Base-by-base conservation (phyloP, 2,329 filamentous ascomycete species). In the Macrophomina tecta region DNA sequence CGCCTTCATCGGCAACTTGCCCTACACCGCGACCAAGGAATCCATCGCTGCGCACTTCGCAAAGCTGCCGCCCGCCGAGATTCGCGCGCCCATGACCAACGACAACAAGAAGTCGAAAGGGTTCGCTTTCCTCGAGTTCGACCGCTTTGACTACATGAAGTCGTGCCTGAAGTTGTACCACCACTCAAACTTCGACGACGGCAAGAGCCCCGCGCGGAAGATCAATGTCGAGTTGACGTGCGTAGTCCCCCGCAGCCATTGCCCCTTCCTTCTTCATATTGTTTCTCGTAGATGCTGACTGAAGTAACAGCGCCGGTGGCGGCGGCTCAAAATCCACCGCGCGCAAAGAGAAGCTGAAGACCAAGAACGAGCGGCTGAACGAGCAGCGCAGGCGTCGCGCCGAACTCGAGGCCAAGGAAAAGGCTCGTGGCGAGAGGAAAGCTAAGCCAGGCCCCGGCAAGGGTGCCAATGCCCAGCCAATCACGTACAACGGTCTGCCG, bases 161-260 rank as follows among this genome's bases (percentile, higher is more conserved):
- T 95, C 92, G 38, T 97, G 93, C 75, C 84, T 98, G 68, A 92
- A 94, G 79, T 88, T 93, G 70, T 94, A 94, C 81, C 94, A 98
- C 81, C 94, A 97, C 81, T 91, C 88, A 68, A 85, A 85, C 70
- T 96, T 97, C 76, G 82, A 87, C 68, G 84, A 86, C 64, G 82
- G 82, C 45, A 82, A 76, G 83, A 89, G 79, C 82, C 83, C 69
- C 16, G 81, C 89, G 62, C 85, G 94, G 72, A 91, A 90, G 80
- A 96, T 98, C 74, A 97, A 97, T 76, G 91, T 97, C 32, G 94
- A 97, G 81, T 81, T 98, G 71, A 97, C 93, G 86, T 93, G 79
- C 79, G 89, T 85, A 45, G 48, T 40, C 16, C 51, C 53, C 23
- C 23, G 23, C 23, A 23, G 23, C 23, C 36, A 23, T 28, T 11